Evolutionary conservation across 306 rosid genomes (phyloP), one percentile per base, ranked within the genome.

Genomic region (Morella rubra): DNA sequence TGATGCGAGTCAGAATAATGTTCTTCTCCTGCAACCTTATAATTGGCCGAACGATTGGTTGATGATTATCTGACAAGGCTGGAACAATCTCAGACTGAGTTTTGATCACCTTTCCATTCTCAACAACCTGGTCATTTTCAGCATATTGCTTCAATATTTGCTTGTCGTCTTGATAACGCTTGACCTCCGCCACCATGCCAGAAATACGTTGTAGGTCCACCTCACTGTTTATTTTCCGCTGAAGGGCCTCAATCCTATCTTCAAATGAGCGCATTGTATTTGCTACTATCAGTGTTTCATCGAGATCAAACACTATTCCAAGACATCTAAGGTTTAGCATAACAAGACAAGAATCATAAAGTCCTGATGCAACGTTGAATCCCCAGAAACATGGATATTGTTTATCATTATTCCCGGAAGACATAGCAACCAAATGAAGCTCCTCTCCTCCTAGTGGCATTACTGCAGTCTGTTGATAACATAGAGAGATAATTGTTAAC

Each of bases 241-340:
- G 98, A 24, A 96, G 90, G 49, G 90, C 93, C 61, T 96, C 99
- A 79, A 96, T 96, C 83, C 96, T 85, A 81, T 96, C 99, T 87
- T 96, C 99, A 73, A 96, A 96, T 3, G 99, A 96, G 15, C 99
- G 97, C 99, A 92, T 90, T 84, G 99, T 96, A 78, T 96, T 96
- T 51, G 99, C 99, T 47, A 96, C 99, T 69, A 96, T 82, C 61
- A 96, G 99, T 19, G 99, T 96, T 84, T 96, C 99, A 84, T 96
- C 99, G 44, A 96, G 92, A 89, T 96, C 99, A 82, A 96, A 96
- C 73, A 96, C 99, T 82, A 96, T 96, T 71, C 97, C 98, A 84
- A 96, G 90, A 84, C 99, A 96, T 88, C 99, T 89, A 74, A 92
- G 98, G 84, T 96, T 92, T 79, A 96, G 80, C 99, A 92, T 89